Percentiles rank a stretch among this genome's conserved stretches.
These are phyloP conservation scores for Medicago truncatula DNA, from an alignment of 306 rosid genomes.

Conservation along the genomic window DNA sequence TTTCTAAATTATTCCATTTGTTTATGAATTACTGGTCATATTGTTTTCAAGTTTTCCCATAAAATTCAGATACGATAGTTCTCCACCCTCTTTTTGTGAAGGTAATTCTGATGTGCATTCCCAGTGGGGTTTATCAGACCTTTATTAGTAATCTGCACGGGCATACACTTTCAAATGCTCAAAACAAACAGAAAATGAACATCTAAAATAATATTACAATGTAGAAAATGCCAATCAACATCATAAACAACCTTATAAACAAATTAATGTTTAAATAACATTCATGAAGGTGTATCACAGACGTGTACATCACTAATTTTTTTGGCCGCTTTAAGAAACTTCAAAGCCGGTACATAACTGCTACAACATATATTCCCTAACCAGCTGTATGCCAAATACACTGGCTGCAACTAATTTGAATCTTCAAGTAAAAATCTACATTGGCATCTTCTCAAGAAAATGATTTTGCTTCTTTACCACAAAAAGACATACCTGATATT, in stretches of 20 bases:
- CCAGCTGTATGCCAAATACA: constrained; percentile 15
- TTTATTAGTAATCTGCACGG: not conserved
- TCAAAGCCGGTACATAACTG: constrained; percentile 3
- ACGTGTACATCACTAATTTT: not conserved
- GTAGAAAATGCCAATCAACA: constrained; percentile 14
- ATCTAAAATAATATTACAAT: constrained; percentile 45
- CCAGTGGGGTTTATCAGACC: not conserved
- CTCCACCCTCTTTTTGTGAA: no score
- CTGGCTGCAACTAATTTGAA: constrained; percentile 32
- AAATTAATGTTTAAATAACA: constrained; percentile 21
- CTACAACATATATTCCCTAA: not conserved
- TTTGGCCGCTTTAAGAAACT: constrained; percentile 22
- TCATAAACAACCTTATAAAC: constrained; percentile 23
- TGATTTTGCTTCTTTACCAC: constrained; percentile 40
- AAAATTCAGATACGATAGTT: no score
- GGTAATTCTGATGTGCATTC: no score
- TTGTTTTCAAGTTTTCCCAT: no score
- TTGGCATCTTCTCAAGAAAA: constrained; percentile 33
- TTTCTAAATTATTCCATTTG: no score
- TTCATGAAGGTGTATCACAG: constrained; percentile 16
- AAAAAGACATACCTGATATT: constrained; percentile 47
- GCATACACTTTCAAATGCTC: not conserved
- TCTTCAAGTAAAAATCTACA: constrained; percentile 34
- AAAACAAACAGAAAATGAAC: constrained; percentile 16
- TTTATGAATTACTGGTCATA: no score